Evolutionary conservation across 345 rosid genomes (phyloP), one percentile per base, ranked within the genome.

Genomic region (Salix suchowensis): DNA sequence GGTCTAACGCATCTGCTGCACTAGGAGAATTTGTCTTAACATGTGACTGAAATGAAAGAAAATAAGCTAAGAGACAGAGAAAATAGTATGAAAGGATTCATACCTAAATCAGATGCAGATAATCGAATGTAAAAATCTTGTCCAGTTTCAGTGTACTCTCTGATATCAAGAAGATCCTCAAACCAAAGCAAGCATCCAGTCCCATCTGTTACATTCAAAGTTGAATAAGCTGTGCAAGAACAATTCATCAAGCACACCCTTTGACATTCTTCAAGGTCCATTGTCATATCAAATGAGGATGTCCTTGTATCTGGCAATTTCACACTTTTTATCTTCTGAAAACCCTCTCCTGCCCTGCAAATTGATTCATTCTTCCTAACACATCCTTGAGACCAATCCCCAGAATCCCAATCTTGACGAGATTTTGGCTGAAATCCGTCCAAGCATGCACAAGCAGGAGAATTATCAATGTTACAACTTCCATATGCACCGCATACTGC

Each of bases 111-210:
- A 55, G 73, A 55, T 26, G 73, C 32, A 21, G 77, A 10, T 23
- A 78, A 4, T 34, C 81, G 55, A 39, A 80, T 46, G 68, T 58
- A 80, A 21, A 76, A 24, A 68, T 76, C 77, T 32, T 80, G 77
- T 12, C 80, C 71, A 48, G 62, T 39, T 13, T 16, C 65, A 4
- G 15, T 54, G 23, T 68, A 67, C 36, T 65, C 68, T 66, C 76
- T 71, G 34, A 76, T 74, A 66, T 80, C 83, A 55, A 71, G 26
- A 39, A 80, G 73, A 12, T 80, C 60, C 19, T 46, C 70, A 58
- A 80, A 73, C 77, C 83, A 80, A 32, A 72, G 26, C 46, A 76
- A 15, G 60, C 80, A 76, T 12, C 83, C 80, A 61, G 46, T 67
- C 21, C 77, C 74, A 44, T 42, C n/a, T 42, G 50, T 42, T 60